phyloP scores from a whole-genome alignment of 2,329 filamentous ascomycete genomes.

The Chrysoporthe puriensis region DNA sequence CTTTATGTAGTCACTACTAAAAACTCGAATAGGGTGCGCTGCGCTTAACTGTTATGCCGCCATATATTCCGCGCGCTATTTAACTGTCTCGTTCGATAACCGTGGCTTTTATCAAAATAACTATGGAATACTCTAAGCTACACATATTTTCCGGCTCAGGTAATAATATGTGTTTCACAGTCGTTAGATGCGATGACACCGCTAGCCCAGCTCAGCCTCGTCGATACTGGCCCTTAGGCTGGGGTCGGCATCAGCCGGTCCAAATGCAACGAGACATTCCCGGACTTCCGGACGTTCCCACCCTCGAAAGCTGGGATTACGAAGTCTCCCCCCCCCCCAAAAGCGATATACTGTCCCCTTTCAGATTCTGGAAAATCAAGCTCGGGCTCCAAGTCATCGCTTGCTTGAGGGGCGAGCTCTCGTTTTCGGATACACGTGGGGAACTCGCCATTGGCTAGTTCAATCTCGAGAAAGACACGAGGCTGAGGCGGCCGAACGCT shows the following conservation, averaged over 20 bases:
- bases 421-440: background rate
- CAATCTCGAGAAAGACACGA: background rate
- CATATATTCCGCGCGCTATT: too few relatives aligned
- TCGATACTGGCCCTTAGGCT: background rate
- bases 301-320: slow-evolving; percentile 1
- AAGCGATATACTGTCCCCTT: background rate
- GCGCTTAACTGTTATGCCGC: too few relatives aligned
- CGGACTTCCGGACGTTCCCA: background rate
- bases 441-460: background rate
- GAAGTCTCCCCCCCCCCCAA: background rate
- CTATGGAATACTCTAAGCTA: too few relatives aligned
- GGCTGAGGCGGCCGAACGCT: background rate
- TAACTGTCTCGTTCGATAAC: too few relatives aligned
- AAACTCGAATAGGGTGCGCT: too few relatives aligned
- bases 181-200: background rate
- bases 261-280: too few relatives aligned
- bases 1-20: too few relatives aligned
- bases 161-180: background rate
- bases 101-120: too few relatives aligned
- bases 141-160: too few relatives aligned
- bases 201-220: background rate
- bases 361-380: background rate
- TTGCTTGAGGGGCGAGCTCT: background rate
- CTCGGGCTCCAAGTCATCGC: background rate
- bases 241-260: background rate